phyloP scores from a whole-genome alignment of 257 asterid species.

The Nicotiana knightiana region DNA sequence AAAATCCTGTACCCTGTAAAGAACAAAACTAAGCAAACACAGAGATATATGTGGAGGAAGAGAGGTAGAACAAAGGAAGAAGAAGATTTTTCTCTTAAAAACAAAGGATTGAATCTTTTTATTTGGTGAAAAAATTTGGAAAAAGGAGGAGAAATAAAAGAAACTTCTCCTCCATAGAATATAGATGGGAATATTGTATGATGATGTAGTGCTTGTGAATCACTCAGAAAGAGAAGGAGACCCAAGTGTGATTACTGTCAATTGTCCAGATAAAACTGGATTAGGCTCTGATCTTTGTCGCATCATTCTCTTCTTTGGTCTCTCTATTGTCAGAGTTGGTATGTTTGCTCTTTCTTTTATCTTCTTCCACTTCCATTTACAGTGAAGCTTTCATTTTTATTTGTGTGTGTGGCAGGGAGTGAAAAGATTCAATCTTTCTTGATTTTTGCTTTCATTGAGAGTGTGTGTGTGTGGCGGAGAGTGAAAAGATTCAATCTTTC shows the following conservation, averaged over 20 bases:
- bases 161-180: neutral
- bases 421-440: neutral
- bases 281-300: slow-evolving; percentile 89
- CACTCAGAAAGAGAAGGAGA: slow-evolving; percentile 64
- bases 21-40: neutral
- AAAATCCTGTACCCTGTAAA: neutral
- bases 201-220: slow-evolving; percentile 64
- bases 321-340: slow-evolving; percentile 71
- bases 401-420: neutral
- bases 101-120: neutral
- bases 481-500: neutral
- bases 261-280: slow-evolving; percentile 90
- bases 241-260: slow-evolving; percentile 72
- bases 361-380: neutral
- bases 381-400: neutral
- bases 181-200: slow-evolving; percentile 55
- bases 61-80: neutral
- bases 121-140: neutral
- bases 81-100: neutral
- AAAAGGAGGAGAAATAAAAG: slow-evolving; percentile 2
- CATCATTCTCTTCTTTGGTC: slow-evolving; percentile 78
- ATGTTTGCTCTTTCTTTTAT: neutral
- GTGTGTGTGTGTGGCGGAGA: neutral
- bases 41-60: neutral
- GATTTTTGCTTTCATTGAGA: too few relatives aligned